Evolutionary conservation across 805 yeast genomes (phyloP), one percentile per base, ranked within the genome.

Genomic region (Wickerhamiella sorbophila): DNA sequence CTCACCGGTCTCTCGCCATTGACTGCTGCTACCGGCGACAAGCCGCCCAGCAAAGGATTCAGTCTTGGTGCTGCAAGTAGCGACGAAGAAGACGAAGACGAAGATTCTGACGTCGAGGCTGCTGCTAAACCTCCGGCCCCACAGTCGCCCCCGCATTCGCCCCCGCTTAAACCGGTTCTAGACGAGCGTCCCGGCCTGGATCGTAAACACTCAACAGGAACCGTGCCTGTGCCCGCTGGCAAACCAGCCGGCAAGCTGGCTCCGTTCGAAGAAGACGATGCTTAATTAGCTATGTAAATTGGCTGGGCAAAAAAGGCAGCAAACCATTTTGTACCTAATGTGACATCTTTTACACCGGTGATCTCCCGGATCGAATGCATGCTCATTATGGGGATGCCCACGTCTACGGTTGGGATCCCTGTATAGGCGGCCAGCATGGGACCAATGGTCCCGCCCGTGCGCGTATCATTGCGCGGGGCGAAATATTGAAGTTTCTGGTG

Each of bases 331-430:
- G 72, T 68, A 29, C 80, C 93, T 43, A 79, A 64, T 18, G 80
- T 82, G 42, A 81, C 70, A 56, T 83, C 94, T 54, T 72, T 71
- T 12, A 78, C 65, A 22, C 94, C 94, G 31, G 80, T 70, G 20
- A 84, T 72, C 22, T 91, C 93, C 54, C 94, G 70, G 49, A 83
- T 79, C 38, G 86, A 77, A 60, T 83, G 94, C 94, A 83, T 83
- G 3, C 87, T 74, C 52, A 79, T 66, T 60, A 82, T 88, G 1
- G 93, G 77, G 51, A 83, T 79, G 44, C 94, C 94, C 49, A 81
- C 62, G 55, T 83, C 94, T 44, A 81, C 69, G 52, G 60, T 49
- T 19, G 63, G 52, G 44, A 61, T 51, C 6, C 75, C 74, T 54
- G 60, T 62, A 17, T 52, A 43, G 3, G 64, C 48, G 3, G 64